Conservation (phyloP, 352 stramenopile genomes). For the Globisporangium yorkense region DNA sequence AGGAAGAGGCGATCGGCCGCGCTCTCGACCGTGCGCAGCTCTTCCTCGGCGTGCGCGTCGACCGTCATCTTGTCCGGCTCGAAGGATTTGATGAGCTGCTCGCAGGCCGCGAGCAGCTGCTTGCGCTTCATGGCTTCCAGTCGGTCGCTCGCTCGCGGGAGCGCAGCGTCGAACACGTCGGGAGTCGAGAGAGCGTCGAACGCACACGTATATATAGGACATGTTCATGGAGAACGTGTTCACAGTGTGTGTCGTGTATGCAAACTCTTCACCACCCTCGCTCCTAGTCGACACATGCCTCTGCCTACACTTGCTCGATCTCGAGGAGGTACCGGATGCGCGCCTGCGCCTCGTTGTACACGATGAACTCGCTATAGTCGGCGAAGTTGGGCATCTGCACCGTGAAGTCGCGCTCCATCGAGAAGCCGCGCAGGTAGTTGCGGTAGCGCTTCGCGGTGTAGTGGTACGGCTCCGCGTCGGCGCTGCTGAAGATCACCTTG, state of each 20-base stretch:
- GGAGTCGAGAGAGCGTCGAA: background rate
- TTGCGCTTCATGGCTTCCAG: conserved; percentile 63
- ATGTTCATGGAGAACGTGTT: too few species aligned
- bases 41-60: conserved; percentile 69
- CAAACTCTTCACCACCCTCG: background rate
- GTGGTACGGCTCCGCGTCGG: conserved; percentile 14
- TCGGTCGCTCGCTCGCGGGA: background rate
- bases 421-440: conserved; percentile 23
- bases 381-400: conserved; percentile 8
- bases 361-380: conserved; percentile 19
- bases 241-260: background rate
- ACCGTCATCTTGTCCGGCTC: conserved; percentile 66
- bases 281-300: background rate
- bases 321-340: conserved; percentile 18
- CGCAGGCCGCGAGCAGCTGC: conserved; percentile 55
- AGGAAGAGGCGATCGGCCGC: conserved; percentile 60
- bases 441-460: conserved; percentile 52
- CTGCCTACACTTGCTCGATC: conserved; percentile 8
- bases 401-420: conserved; percentile 19
- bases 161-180: too few species aligned
- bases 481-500: conserved; percentile 14
- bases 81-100: conserved; percentile 75
- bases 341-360: conserved; percentile 19
- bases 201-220: too few species aligned
- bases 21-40: conserved; percentile 31